A percentile compares a stretch with the other conserved stretches of the same genome.
Evolutionary conservation across 2,329 filamentous ascomycete species (phyloP).

Genomic region (Cladosporium sp.): DNA sequence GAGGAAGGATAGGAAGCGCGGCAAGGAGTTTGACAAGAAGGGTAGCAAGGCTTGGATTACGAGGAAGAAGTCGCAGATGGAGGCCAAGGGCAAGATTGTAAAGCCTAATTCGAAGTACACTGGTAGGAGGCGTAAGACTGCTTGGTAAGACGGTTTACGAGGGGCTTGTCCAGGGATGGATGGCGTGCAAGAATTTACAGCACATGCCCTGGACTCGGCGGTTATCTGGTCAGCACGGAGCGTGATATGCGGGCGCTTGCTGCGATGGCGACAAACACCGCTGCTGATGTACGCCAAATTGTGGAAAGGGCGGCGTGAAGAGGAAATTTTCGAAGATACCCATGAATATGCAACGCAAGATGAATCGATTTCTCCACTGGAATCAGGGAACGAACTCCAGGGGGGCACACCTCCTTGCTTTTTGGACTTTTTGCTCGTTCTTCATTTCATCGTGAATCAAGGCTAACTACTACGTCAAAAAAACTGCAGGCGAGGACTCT

Average conservation of each 20-base stretch:
- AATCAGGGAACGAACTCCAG: too few relatives aligned
- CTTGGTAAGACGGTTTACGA: conserved; percentile 53
- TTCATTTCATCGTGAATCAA: too few relatives aligned
- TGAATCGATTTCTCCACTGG: not conserved
- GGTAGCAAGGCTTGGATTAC: conserved; percentile 80
- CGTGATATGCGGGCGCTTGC: conserved; percentile 7
- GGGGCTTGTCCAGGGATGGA: not conserved
- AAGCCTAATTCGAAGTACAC: conserved; percentile 92
- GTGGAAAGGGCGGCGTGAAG: too few relatives aligned
- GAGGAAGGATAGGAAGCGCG: conserved; percentile 48
- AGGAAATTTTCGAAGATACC: conserved; percentile 10
- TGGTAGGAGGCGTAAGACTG: conserved; percentile 74
- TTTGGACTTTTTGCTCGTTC: not conserved
- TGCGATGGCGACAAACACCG: not conserved
- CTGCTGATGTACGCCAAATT: not conserved
- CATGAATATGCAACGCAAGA: conserved; percentile 10
- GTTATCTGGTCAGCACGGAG: conserved; percentile 1
- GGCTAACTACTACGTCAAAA: too few relatives aligned
- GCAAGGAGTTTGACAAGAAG: conserved; percentile 58
- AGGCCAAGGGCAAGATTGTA: conserved; percentile 88
- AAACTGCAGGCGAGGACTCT: too few relatives aligned
- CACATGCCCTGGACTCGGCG: not conserved
- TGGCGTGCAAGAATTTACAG: not conserved
- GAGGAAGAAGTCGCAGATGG: conserved; percentile 88
- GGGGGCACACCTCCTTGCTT: too few relatives aligned